phyloP scores from a whole-genome alignment of 192 early-diverging fungal species.

The Powellomyces hirtus region DNA sequence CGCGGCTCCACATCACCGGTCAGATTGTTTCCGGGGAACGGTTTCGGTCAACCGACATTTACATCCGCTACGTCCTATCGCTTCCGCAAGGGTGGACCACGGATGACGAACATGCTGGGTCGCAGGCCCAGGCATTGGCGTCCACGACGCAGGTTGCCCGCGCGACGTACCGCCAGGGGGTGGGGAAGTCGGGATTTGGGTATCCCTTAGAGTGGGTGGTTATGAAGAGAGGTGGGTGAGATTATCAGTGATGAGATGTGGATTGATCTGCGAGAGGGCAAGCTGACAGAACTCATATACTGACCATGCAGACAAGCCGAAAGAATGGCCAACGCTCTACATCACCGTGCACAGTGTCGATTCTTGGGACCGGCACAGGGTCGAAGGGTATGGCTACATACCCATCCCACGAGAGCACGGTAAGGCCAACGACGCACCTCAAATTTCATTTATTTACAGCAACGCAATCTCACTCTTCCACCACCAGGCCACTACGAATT shows the following conservation, averaged over 20 bases:
- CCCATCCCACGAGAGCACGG: conserved; percentile 34
- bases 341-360: conserved; percentile 41
- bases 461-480: neutral
- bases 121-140: neutral
- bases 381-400: conserved; percentile 40
- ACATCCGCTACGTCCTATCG: conserved; percentile 22
- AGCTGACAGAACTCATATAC: too few species aligned
- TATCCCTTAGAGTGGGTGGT: conserved; percentile 3
- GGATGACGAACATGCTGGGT: neutral
- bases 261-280: too few species aligned
- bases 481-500: conserved; percentile 26
- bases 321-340: conserved; percentile 30
- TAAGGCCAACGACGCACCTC: neutral
- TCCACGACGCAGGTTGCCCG: conserved; percentile 4
- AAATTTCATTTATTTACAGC: neutral
- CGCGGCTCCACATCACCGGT: conserved; percentile 17
- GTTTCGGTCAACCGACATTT: conserved; percentile 17
- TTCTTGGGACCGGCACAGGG: conserved; percentile 34
- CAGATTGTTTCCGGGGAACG: conserved; percentile 12
- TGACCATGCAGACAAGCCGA: conserved; percentile 7
- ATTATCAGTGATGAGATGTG: too few species aligned
- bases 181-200: neutral
- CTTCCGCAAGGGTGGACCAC: neutral
- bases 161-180: neutral
- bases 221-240: neutral